Evolutionary conservation across 805 yeast genomes (phyloP).

Genomic region (Hanseniaspora lachancei): DNA sequence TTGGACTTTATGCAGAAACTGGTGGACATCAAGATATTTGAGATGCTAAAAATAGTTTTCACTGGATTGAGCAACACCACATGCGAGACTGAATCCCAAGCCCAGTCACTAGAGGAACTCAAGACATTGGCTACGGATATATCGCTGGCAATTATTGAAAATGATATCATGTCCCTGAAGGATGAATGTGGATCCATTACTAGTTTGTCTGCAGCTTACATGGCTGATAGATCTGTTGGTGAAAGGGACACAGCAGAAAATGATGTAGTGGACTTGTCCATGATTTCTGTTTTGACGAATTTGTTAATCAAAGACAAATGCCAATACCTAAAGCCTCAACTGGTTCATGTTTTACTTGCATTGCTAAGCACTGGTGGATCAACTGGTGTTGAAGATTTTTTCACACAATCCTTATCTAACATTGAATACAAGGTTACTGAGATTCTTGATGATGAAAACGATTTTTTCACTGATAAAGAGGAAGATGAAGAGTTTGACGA

Average conservation of each 20-base stretch:
- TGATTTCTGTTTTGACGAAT: constrained; percentile 42
- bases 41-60: constrained; percentile 60
- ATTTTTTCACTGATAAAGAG: constrained; percentile 13
- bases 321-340: constrained; percentile 66
- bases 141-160: constrained; percentile 5
- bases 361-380: constrained; percentile 47
- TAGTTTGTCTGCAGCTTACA: constrained; percentile 5
- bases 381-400: constrained; percentile 16
- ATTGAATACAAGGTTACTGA: constrained; percentile 4
- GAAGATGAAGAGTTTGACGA: constrained; percentile 25
- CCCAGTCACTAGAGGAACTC: neutral
- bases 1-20: constrained; percentile 46
- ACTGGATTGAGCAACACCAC: constrained; percentile 27
- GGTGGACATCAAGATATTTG: constrained; percentile 55
- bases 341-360: constrained; percentile 68
- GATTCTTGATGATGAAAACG: constrained; percentile 9
- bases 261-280: constrained; percentile 42
- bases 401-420: constrained; percentile 1
- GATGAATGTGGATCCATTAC: constrained; percentile 5
- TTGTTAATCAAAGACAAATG: constrained; percentile 50
- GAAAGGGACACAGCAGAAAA: neutral
- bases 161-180: constrained; percentile 7
- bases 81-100: neutral
- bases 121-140: constrained; percentile 2
- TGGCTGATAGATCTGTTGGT: neutral